Evolutionary conservation across 495 filamentous ascomycete species (phyloP).

Genomic region (Copromyces sp.): DNA sequence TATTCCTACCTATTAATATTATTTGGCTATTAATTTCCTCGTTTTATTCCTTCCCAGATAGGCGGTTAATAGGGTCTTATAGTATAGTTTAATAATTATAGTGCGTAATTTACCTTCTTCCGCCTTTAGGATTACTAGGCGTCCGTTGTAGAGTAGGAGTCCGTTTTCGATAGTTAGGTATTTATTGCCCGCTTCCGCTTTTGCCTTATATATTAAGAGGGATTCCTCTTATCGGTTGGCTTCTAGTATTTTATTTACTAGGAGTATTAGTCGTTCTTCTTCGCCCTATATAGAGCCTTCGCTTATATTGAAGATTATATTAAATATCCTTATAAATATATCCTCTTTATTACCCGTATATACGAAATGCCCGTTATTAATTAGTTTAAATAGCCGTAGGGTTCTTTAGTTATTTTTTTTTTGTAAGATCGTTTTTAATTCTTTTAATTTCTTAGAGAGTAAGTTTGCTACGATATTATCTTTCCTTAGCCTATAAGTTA

Average conservation of each 20-base stretch:
- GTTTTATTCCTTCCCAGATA: constrained; percentile 1
- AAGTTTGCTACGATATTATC: not conserved
- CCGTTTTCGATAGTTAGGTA: not conserved
- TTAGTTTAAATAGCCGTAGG: too few species aligned
- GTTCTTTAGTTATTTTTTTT: too few species aligned
- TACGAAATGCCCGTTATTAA: too few species aligned
- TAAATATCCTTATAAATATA: too few species aligned
- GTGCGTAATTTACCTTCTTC: not conserved
- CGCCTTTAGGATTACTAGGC: not conserved
- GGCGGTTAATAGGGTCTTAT: not conserved
- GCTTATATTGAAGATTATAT: not conserved
- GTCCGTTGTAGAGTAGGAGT: not conserved
- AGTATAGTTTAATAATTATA: not conserved
- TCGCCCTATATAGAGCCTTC: not conserved
- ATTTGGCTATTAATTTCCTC: not conserved
- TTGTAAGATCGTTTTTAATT: not conserved
- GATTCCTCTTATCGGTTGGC: too few species aligned
- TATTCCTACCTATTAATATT: not conserved
- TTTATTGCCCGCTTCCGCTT: too few species aligned
- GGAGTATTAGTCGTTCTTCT: too few species aligned
- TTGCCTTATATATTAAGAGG: too few species aligned
- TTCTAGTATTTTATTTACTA: too few species aligned
- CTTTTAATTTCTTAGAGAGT: not conserved
- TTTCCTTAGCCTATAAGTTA: not conserved
- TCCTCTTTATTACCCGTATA: too few species aligned